Percentiles rank a stretch among this genome's conserved stretches.
These are phyloP conservation scores for Candida railenensis DNA, from an alignment of 805 yeast species.

Conservation along the genomic window DNA sequence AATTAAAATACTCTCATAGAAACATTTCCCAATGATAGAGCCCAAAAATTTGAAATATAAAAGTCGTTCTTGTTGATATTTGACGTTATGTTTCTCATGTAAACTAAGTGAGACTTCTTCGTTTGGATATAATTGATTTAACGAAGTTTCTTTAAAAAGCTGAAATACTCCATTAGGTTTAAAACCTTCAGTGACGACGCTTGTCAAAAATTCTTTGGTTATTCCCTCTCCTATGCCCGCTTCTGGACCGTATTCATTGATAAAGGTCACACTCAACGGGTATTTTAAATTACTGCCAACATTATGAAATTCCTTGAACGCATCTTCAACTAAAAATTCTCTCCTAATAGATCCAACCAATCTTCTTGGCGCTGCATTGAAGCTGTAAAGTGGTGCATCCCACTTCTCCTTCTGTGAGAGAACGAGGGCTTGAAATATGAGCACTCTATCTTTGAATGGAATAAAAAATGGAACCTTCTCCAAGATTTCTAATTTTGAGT, in stretches of 20 bases:
- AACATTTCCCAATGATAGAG: conserved; percentile 80
- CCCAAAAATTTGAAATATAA: conserved; percentile 65
- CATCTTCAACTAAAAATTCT: conserved; percentile 71
- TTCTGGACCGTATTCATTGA: conserved; percentile 64
- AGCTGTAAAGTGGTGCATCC: conserved; percentile 47
- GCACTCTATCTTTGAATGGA: conserved; percentile 72
- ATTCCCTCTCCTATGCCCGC: conserved; percentile 97
- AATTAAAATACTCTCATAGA: conserved; percentile 77
- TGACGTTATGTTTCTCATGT: conserved; percentile 18
- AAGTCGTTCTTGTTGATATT: conserved; percentile 20
- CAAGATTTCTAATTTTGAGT: conserved; percentile 48
- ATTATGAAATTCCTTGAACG: conserved; percentile 56
- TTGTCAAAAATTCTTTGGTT: conserved; percentile 84
- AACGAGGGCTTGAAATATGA: conserved; percentile 64
- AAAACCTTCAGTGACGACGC: conserved; percentile 70
- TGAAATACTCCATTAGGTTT: conserved; percentile 17
- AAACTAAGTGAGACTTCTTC: conserved; percentile 47
- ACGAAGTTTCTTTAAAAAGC: conserved; percentile 42
- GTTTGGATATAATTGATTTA: conserved; percentile 74
- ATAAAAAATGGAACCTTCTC: conserved; percentile 75
- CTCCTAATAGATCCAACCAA: conserved; percentile 49
- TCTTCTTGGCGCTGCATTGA: conserved; percentile 56
- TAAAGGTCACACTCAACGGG: conserved; percentile 62
- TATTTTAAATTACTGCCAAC: conserved; percentile 57
- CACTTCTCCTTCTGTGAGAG: conserved; percentile 44